Percentiles rank a stretch among this genome's conserved stretches.
phyloP scores from a whole-genome alignment of 352 stramenopile genomes.

The Phytophthora palmivora region DNA sequence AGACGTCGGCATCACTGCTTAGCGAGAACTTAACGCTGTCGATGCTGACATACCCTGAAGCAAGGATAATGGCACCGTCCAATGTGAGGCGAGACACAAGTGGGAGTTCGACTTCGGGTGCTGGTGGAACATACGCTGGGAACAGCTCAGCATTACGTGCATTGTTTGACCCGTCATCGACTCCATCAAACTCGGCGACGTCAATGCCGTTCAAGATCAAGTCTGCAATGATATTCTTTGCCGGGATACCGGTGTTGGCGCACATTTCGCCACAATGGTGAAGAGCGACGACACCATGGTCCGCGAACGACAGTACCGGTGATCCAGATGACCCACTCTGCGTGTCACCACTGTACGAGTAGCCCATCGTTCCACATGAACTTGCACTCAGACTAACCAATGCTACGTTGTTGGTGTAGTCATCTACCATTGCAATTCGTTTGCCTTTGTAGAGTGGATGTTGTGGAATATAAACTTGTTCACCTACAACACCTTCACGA shows the following conservation, averaged over 20 bases:
- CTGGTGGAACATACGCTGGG: conserved; percentile 42
- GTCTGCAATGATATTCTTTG: conserved; percentile 52
- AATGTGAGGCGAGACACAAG: conserved; percentile 31
- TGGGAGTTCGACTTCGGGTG: conserved; percentile 9
- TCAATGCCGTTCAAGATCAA: conserved; percentile 40
- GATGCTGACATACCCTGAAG: conserved; percentile 44
- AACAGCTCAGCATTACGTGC: conserved; percentile 45
- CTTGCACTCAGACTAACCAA: conserved; percentile 39
- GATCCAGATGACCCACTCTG: conserved; percentile 69
- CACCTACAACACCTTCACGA: conserved; percentile 31
- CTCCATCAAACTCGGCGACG: conserved; percentile 43
- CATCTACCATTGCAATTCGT: conserved; percentile 56
- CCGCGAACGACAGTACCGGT: conserved; percentile 53
- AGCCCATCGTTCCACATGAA: conserved; percentile 47
- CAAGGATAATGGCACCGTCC: conserved; percentile 42
- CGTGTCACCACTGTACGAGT: conserved; percentile 74
- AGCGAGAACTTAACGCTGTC: conserved; percentile 65
- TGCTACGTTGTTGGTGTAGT: conserved; percentile 50
- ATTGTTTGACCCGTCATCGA: conserved; percentile 33
- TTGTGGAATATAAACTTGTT: conserved; percentile 66
- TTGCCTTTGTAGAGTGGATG: conserved; percentile 59
- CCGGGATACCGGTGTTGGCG: conserved; percentile 63
- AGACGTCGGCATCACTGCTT: conserved; percentile 46
- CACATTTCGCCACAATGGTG: conserved; percentile 74
- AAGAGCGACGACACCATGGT: conserved; percentile 72